Conservation (phyloP, 192 early-diverging fungal genomes). For the Coemansia interrupta region DNA sequence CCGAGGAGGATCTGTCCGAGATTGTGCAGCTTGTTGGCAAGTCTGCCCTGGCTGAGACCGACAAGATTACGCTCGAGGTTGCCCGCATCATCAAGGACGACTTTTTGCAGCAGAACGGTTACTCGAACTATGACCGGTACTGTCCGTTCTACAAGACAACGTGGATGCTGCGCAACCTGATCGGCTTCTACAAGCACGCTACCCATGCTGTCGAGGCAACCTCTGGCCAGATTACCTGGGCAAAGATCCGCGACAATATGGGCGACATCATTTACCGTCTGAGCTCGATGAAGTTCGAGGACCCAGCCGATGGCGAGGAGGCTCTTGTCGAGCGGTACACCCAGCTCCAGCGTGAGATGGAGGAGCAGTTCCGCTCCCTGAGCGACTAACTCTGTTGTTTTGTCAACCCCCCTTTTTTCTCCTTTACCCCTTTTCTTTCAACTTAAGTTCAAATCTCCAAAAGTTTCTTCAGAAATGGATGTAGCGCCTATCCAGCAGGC, state of each 20-base stretch:
- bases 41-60: constrained; percentile 83
- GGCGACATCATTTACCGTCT: constrained; percentile 93
- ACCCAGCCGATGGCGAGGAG: constrained; percentile 93
- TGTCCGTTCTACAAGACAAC: constrained; percentile 99
- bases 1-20: constrained; percentile 97
- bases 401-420: not conserved
- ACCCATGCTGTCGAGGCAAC: constrained; percentile 92
- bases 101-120: constrained; percentile 99
- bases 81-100: constrained; percentile 99
- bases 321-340: constrained; percentile 83
- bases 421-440: not conserved
- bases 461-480: too few species aligned
- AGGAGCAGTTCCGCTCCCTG: constrained; percentile 85
- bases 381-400: constrained; percentile 54
- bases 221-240: constrained; percentile 87
- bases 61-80: constrained; percentile 98
- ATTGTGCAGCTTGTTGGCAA: constrained; percentile 99
- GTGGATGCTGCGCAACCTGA: constrained; percentile 97
- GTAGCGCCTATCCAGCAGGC: too few species aligned
- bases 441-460: not conserved
- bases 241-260: constrained; percentile 89
- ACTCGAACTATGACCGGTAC: constrained; percentile 96
- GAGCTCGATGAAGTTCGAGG: constrained; percentile 99
- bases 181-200: constrained; percentile 93
- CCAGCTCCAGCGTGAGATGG: constrained; percentile 91